phyloP scores from a whole-genome alignment of 78 protist genomes.

The Thecamonas trahens region DNA sequence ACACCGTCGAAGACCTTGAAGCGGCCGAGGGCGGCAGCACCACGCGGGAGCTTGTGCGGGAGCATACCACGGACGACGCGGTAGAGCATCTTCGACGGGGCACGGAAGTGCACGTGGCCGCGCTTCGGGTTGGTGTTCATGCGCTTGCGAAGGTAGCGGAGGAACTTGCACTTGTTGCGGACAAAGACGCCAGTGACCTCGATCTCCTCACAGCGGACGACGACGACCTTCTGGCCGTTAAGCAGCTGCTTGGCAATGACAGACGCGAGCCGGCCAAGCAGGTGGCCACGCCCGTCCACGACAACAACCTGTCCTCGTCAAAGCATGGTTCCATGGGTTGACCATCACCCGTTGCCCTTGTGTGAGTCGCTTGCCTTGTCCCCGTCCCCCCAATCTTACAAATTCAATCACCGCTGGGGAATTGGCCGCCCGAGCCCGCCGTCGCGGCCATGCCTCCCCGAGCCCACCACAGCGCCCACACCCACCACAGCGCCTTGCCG shows the following conservation, averaged over 20 bases:
- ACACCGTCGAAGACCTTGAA: constrained; percentile 93
- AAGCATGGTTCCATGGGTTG: too few species aligned
- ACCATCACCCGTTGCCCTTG: too few species aligned
- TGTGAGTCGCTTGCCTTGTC: too few species aligned
- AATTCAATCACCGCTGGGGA: too few species aligned
- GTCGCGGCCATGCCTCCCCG: too few species aligned
- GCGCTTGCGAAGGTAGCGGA: constrained; percentile 65
- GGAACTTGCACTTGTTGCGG: constrained; percentile 90
- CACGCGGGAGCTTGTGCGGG: constrained; percentile 97
- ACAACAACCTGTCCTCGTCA: constrained; percentile 63
- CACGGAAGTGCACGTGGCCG: constrained; percentile 90
- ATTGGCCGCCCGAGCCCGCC: too few species aligned
- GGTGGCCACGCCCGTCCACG: constrained; percentile 90
- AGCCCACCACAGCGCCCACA: too few species aligned
- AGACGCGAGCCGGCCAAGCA: constrained; percentile 97
- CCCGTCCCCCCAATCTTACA: too few species aligned
- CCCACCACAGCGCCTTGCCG: too few species aligned
- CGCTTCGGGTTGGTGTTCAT: constrained; percentile 88
- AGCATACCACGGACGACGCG: constrained; percentile 97
- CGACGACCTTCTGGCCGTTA: constrained; percentile 82
- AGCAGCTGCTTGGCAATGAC: constrained; percentile 94
- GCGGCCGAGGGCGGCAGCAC: constrained; percentile 87
- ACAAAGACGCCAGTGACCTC: constrained; percentile 80
- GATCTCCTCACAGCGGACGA: constrained; percentile 93
- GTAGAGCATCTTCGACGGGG: constrained; percentile 92